These are phyloP conservation scores for Colletotrichum gloeosporioides DNA, from an alignment of 2,329 filamentous ascomycete species.

Conservation along the genomic window DNA sequence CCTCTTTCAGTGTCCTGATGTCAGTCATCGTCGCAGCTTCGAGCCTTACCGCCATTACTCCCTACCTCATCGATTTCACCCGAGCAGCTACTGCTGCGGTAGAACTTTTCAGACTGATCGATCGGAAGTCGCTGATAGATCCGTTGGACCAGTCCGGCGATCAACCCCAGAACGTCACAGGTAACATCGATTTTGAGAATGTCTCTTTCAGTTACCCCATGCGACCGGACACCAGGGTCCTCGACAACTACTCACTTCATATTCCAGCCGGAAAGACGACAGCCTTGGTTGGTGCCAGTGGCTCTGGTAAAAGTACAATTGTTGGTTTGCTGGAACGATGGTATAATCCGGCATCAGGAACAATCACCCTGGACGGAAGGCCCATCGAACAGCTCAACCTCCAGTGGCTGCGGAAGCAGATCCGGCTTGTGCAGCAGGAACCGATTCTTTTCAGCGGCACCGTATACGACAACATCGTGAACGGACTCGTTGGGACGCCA, in stretches of 20 bases:
- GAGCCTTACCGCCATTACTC: constrained; percentile 40
- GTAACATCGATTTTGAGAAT: constrained; percentile 42
- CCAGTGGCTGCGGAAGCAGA: constrained; percentile 41
- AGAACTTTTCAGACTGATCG: constrained; percentile 42
- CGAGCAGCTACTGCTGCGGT: constrained; percentile 39
- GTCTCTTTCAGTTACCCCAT: constrained; percentile 51
- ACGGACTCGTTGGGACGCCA: constrained; percentile 45
- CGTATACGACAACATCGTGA: constrained; percentile 56
- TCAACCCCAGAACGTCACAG: constrained; percentile 30
- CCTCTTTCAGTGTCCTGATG: constrained; percentile 36
- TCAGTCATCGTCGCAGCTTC: constrained; percentile 43
- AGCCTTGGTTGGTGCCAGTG: constrained; percentile 39
- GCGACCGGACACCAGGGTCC: constrained; percentile 44
- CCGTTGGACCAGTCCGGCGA: constrained; percentile 37
- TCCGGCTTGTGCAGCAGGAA: constrained; percentile 45
- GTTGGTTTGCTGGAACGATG: constrained; percentile 44
- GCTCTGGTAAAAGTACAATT: constrained; percentile 45
- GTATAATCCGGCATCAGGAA: constrained; percentile 39
- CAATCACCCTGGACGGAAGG: constrained; percentile 40
- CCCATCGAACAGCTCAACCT: constrained; percentile 39
- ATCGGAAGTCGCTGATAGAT: constrained; percentile 40
- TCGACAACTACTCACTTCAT: constrained; percentile 45
- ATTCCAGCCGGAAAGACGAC: constrained; percentile 52
- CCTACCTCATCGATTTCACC: constrained; percentile 42
- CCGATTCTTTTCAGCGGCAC: constrained; percentile 42